Base-by-base conservation (phyloP, 805 yeast species). In the Cyberlindnera euphorbiiphila region DNA sequence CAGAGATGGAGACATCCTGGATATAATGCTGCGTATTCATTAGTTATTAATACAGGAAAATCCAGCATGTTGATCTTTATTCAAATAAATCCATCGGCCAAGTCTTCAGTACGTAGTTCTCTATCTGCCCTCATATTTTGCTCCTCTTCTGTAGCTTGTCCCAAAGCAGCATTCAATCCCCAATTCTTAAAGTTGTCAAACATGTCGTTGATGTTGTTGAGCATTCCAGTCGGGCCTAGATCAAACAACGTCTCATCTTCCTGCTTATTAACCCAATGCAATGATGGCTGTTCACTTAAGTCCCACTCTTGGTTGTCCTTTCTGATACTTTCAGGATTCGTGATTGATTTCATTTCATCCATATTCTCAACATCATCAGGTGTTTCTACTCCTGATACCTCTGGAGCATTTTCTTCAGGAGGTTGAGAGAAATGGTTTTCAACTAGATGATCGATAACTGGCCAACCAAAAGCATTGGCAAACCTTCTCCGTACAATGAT, bases 391-490 rank as follows among this genome's bases (percentile, higher is more conserved):
- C 9, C 14, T 12, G 21, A 12, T 9, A 12, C 8, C 5, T n/a
- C 19, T 15, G n/a, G 15, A 12, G 3, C 15, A 11, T 3, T n/a
- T 13, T 29, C 25, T 9, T 13, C 25, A 13, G 32, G 20, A 17
- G 20, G 26, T 14, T n/a, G 4, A 5, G 36, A 17, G 57, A 85
- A 85, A 62, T 85, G 93, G 34, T 71, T 68, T 11, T 67, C 64
- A 2, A 80, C 73, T 43, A 85, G 53, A 54, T 82, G 93, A 42
- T 83, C 88, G 32, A 84, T 64, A 0, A 83, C 85, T 1, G 76
- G 78, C 95, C 95, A 85, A 1, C 95, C 94, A 59, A 78, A 84
- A 0, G 91, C 93, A 62, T 85, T 85, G 1, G 85, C 70, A 60
- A 81, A 82, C 38, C 81, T 61, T 51, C 89, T 65, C 46, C 93